A percentile compares a stretch with the other conserved stretches of the same genome.
phyloP scores from a whole-genome alignment of 2,329 filamentous ascomycete species.

The Cladosporium oxysporum region DNA sequence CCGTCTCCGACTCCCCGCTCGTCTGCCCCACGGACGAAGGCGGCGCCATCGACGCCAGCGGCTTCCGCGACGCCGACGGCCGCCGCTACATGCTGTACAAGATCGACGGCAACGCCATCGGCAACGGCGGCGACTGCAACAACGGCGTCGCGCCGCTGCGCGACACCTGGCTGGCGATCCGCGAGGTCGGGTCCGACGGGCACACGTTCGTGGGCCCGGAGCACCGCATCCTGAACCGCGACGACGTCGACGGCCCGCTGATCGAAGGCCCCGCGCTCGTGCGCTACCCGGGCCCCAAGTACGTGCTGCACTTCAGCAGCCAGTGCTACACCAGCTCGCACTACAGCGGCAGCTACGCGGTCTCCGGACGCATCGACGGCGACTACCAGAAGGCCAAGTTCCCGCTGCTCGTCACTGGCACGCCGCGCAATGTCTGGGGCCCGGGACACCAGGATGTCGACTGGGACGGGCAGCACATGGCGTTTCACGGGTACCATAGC shows the following conservation, averaged over 20 bases:
- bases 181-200: constrained; percentile 31
- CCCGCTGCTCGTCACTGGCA: constrained; percentile 21
- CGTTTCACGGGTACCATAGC: constrained; percentile 25
- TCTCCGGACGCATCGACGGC: constrained; percentile 19
- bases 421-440: constrained; percentile 20
- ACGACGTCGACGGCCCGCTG: constrained; percentile 29
- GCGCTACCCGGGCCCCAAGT: constrained; percentile 25
- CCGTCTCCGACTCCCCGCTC: constrained; percentile 27
- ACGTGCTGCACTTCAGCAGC: constrained; percentile 32
- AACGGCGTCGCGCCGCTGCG: constrained; percentile 28
- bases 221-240: constrained; percentile 28
- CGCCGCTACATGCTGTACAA: constrained; percentile 34
- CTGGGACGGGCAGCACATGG: constrained; percentile 25
- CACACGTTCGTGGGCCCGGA: constrained; percentile 27
- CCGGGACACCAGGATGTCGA: constrained; percentile 28
- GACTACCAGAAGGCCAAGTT: constrained; percentile 24
- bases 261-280: constrained; percentile 34
- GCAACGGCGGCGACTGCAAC: constrained; percentile 30
- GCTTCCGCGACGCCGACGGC: constrained; percentile 31
- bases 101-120: constrained; percentile 33
- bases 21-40: constrained; percentile 32
- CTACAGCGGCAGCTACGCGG: constrained; percentile 24
- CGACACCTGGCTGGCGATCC: constrained; percentile 33
- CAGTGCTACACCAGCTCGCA: constrained; percentile 28
- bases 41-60: constrained; percentile 34